These are phyloP conservation scores for Pichia membranifaciens DNA, from an alignment of 805 yeast species.

Conservation along the genomic window DNA sequence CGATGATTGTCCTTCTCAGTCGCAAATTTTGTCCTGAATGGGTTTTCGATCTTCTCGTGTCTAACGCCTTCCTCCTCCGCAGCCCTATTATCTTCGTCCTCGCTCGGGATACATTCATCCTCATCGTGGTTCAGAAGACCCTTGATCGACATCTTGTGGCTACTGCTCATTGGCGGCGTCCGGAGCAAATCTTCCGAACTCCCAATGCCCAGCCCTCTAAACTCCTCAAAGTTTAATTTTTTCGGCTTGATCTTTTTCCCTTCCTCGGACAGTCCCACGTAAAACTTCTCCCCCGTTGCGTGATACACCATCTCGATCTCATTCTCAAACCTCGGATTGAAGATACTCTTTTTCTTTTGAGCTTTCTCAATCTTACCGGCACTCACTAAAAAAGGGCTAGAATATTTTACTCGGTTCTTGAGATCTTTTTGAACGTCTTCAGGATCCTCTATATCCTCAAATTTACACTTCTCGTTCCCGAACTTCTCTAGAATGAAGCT, in stretches of 20 bases:
- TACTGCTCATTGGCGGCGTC: conserved; percentile 3
- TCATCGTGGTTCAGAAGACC: conserved; percentile 2
- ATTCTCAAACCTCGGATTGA: conserved; percentile 27
- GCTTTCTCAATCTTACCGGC: conserved; percentile 1
- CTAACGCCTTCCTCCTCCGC: conserved; percentile 15
- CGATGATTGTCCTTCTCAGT: conserved; percentile 7
- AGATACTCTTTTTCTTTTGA: not conserved
- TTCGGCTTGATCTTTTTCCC: conserved; percentile 36
- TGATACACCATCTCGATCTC: conserved; percentile 37
- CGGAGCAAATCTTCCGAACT: not conserved
- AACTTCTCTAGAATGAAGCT: conserved; percentile 27
- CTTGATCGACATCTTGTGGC: conserved; percentile 7
- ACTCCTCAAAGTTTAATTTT: conserved; percentile 27
- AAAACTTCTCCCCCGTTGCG: conserved; percentile 36
- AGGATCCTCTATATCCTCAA: conserved; percentile 14
- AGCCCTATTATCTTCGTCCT: not conserved
- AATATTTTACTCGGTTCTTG: conserved; percentile 9
- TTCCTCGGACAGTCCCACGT: conserved; percentile 26
- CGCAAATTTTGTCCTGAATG: conserved; percentile 12
- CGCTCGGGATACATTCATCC: not conserved
- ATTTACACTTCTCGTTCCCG: conserved; percentile 18
- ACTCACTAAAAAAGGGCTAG: conserved; percentile 28
- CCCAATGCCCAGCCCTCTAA: not conserved
- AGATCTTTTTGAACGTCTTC: conserved; percentile 10
- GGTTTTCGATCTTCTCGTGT: conserved; percentile 22